Evolutionary conservation across 2,329 filamentous ascomycete genomes (phyloP).

Genomic region (Metarhizium robertsii): DNA sequence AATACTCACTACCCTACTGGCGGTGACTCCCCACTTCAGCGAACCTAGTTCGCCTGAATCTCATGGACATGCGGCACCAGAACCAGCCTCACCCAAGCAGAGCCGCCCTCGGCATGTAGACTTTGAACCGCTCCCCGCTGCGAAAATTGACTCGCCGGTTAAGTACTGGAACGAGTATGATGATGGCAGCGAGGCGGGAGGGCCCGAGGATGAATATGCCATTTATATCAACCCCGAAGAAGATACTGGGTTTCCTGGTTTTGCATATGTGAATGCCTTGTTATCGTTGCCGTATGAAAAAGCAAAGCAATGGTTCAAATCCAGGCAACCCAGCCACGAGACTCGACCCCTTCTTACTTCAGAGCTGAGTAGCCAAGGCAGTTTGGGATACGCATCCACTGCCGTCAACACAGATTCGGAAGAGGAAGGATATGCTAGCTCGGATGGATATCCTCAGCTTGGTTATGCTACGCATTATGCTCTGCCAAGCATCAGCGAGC

Average conservation of each 20-base stretch:
- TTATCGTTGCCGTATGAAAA: slow-evolving; percentile 40
- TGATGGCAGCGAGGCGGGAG: slow-evolving; percentile 60
- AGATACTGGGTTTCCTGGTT: slow-evolving; percentile 49
- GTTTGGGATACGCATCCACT: slow-evolving; percentile 21
- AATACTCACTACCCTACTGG: slow-evolving; percentile 36
- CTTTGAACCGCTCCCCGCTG: slow-evolving; percentile 23
- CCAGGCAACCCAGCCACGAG: slow-evolving; percentile 14
- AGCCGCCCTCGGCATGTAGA: slow-evolving; percentile 11
- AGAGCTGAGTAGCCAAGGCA: background rate
- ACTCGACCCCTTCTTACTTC: slow-evolving; percentile 12
- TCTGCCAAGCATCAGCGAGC: slow-evolving; percentile 41
- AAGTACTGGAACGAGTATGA: slow-evolving; percentile 86
- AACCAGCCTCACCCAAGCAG: background rate
- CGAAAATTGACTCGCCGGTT: slow-evolving; percentile 18
- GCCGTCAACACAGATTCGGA: slow-evolving; percentile 28
- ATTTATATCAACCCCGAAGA: slow-evolving; percentile 68
- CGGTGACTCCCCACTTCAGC: slow-evolving; percentile 31
- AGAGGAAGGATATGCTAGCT: slow-evolving; percentile 42
- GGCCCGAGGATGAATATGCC: slow-evolving; percentile 53
- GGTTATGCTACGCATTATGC: slow-evolving; percentile 48
- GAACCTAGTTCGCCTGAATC: slow-evolving; percentile 29
- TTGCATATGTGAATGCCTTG: slow-evolving; percentile 48
- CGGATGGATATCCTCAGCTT: slow-evolving; percentile 36
- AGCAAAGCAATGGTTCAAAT: slow-evolving; percentile 40
- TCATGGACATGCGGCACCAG: slow-evolving; percentile 13